Base-by-base conservation (phyloP, 2,329 filamentous ascomycete species). In the Podosphaera xanthii region DNA sequence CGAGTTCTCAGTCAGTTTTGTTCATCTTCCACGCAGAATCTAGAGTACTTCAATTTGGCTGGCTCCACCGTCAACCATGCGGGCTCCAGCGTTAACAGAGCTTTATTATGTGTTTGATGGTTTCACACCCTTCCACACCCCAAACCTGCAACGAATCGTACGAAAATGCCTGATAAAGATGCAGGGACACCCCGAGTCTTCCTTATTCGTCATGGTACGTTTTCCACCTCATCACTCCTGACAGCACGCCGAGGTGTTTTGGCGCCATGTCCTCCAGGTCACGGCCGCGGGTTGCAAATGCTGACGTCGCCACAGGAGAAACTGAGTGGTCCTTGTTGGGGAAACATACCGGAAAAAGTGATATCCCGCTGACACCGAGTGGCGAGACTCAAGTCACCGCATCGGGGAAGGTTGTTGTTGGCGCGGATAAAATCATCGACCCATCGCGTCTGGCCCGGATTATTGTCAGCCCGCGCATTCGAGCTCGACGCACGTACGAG, bases 321-420 rank as follows among this genome's bases (percentile, higher is more conserved):
- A 75, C 73, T 2, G 73, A 75, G 67, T 75, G 74, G 74, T 71
- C 73, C 1, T 71, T 71, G 30, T 71, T 68, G 38, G 73, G 74
- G n/a, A 70, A 70, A n/a, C 74, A 71, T 64, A 76, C 74, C 0
- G 72, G 73, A 40, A 65, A 62, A 48, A 72, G 68, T 61, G 72
- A 75, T 56, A 69, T 74, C 36, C 66, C 69, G 0, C 65, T 75
- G 4, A 74, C 72, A 0, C 38, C 62, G 2, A 65, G 68, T 58
- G 74, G 74, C 63, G 63, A 70, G 62, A 58, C 64, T 55, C 75
- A 77, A 68, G 73, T 78, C 58, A 64, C 64, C 4, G 67, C 67
- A 9, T 73, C 73, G 31, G 72, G 69, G 1, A 62, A 65, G 9
- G 66, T 71, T 12, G 68, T 77, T 31, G 73, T 78, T 58, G 76